Percentiles rank a stretch among this genome's conserved stretches.
Conservation (phyloP, 2,329 filamentous ascomycete genomes). For the Microascus cirrosus region DNA sequence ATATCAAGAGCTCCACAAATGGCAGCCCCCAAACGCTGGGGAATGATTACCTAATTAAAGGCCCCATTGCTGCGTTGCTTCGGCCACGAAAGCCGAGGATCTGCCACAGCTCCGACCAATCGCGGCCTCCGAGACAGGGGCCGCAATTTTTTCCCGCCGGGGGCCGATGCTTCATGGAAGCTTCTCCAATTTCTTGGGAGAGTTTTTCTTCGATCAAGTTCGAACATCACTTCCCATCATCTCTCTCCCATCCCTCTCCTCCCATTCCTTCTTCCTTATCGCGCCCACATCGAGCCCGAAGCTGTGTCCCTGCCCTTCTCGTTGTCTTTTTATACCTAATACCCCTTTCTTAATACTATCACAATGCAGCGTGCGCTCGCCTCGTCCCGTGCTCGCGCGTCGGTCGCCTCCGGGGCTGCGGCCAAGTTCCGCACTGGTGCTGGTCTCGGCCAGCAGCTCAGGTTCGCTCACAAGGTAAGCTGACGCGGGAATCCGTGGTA, state of each 20-base stretch:
- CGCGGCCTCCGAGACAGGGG: neutral
- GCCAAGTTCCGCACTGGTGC: constrained; percentile 52
- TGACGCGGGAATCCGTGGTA: neutral
- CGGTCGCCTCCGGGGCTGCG: constrained; percentile 56
- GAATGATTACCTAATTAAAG: neutral
- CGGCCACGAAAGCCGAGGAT: constrained; percentile 4
- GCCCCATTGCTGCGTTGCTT: neutral
- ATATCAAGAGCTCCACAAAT: too few species aligned
- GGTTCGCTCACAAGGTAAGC: constrained; percentile 92
- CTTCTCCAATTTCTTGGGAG: constrained; percentile 10
- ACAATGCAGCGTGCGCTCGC: constrained; percentile 89
- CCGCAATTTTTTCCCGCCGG: constrained; percentile 2
- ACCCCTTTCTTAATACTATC: constrained; percentile 17
- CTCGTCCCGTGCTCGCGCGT: constrained; percentile 69
- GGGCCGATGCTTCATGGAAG: constrained; percentile 8
- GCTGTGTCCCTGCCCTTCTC: constrained; percentile 9
- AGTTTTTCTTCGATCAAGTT: constrained; percentile 5
- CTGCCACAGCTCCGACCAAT: constrained; percentile 3
- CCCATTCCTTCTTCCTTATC: neutral
- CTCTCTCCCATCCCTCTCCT: constrained; percentile 8
- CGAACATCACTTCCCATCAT: constrained; percentile 9
- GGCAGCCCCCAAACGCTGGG: neutral
- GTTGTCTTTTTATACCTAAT: constrained; percentile 14
- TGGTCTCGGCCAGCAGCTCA: constrained; percentile 73
- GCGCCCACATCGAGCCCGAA: neutral